These are phyloP conservation scores for Starmerella khaoyaiensis DNA, from an alignment of 805 yeast species.

Conservation along the genomic window DNA sequence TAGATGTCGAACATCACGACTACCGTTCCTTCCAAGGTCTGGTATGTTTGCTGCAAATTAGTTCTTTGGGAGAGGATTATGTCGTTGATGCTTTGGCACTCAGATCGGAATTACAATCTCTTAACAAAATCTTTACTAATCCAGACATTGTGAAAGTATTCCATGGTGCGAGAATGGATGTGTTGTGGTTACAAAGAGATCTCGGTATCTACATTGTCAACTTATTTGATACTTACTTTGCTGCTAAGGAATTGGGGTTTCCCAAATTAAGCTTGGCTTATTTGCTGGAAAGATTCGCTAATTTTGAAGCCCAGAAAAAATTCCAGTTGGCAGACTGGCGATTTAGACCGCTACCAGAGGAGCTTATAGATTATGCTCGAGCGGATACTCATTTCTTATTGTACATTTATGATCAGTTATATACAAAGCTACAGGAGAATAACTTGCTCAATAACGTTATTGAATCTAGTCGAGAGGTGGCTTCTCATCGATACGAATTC, in stretches of 20 bases:
- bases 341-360: constrained; percentile 61
- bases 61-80: constrained; percentile 71
- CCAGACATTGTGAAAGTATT: constrained; percentile 75
- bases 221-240: constrained; percentile 85
- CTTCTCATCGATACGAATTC: constrained; percentile 70
- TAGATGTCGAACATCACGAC: constrained; percentile 94
- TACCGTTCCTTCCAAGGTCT: constrained; percentile 80
- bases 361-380: constrained; percentile 77
- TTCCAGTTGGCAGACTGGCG: constrained; percentile 98
- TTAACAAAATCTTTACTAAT: constrained; percentile 68
- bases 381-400: constrained; percentile 89
- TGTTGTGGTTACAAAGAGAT: constrained; percentile 92
- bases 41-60: constrained; percentile 86
- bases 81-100: constrained; percentile 72
- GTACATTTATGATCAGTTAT: constrained; percentile 63
- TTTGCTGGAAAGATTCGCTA: constrained; percentile 64
- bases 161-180: constrained; percentile 96
- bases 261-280: constrained; percentile 77
- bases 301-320: constrained; percentile 79
- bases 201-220: constrained; percentile 82
- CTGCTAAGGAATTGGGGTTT: constrained; percentile 64
- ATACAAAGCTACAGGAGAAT: constrained; percentile 43
- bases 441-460: constrained; percentile 41
- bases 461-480: constrained; percentile 63
- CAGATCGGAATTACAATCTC: constrained; percentile 50